Evolutionary conservation across 2,329 filamentous ascomycete species (phyloP).

Genomic region (Penicillium sp.): DNA sequence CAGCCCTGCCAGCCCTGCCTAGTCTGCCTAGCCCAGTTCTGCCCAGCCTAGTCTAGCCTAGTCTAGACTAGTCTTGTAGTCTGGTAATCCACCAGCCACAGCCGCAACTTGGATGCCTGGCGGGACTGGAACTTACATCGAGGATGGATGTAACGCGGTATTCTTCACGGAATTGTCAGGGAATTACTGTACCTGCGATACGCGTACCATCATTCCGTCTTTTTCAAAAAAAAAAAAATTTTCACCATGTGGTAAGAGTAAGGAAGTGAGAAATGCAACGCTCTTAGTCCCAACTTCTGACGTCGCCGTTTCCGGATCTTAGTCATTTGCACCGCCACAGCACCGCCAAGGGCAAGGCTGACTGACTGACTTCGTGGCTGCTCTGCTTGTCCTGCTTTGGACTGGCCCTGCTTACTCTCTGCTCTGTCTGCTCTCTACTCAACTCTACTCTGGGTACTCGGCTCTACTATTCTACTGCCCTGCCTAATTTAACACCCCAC

Average conservation of each 20-base stretch:
- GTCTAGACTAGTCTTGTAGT: not conserved
- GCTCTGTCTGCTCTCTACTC: not conserved
- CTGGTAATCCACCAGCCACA: not conserved
- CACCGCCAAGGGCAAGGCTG: conserved; percentile 4
- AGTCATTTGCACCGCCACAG: too few species aligned
- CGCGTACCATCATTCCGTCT: too few species aligned
- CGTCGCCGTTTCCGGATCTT: conserved; percentile 24
- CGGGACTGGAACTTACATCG: not conserved
- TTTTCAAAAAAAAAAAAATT: too few species aligned
- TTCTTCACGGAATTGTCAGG: too few species aligned
- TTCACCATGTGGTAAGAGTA: too few species aligned
- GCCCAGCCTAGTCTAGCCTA: not conserved
- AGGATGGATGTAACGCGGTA: not conserved
- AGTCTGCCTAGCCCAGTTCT: not conserved
- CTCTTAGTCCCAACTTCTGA: not conserved
- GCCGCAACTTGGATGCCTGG: not conserved
- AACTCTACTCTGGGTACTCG: too few species aligned
- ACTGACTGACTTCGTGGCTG: too few species aligned
- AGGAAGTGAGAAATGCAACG: conserved; percentile 12
- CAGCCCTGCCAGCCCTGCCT: not conserved
- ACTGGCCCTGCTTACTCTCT: too few species aligned
- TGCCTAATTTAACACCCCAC: not conserved
- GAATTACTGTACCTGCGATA: too few species aligned
- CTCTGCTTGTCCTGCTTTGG: too few species aligned
- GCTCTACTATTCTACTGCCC: too few species aligned